Conservation (phyloP, 1,139 yeast species). For the Kazachstania sp. region DNA sequence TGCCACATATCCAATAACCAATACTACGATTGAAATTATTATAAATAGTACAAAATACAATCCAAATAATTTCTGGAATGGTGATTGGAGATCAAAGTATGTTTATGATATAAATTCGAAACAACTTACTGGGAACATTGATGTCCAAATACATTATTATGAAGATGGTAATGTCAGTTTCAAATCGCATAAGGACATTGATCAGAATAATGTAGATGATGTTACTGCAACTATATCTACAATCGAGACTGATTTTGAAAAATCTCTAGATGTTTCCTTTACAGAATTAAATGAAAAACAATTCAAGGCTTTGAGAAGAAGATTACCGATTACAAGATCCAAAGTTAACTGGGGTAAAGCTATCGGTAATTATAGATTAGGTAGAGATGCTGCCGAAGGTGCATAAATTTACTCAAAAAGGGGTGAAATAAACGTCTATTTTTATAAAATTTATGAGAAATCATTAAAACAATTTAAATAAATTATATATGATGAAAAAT, state of each 20-base stretch:
- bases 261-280: slow-evolving; percentile 54
- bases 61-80: slow-evolving; percentile 78
- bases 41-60: slow-evolving; percentile 64
- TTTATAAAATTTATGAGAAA: not conserved
- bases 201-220: slow-evolving; percentile 18
- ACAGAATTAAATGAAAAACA: slow-evolving; percentile 65
- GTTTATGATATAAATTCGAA: slow-evolving; percentile 33
- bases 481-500: slow-evolving; percentile 60
- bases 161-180: slow-evolving; percentile 94
- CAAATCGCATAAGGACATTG: slow-evolving; percentile 43
- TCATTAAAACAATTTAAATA: slow-evolving; percentile 44
- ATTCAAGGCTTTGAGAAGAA: slow-evolving; percentile 81
- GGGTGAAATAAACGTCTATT: not conserved
- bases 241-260: slow-evolving; percentile 52
- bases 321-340: slow-evolving; percentile 83
- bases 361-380: slow-evolving; percentile 80
- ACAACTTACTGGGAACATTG: slow-evolving; percentile 44
- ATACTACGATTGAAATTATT: slow-evolving; percentile 39
- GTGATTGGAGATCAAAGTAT: slow-evolving; percentile 77
- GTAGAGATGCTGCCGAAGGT: slow-evolving; percentile 62
- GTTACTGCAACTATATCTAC: slow-evolving; percentile 44
- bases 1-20: slow-evolving; percentile 33
- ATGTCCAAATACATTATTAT: slow-evolving; percentile 77
- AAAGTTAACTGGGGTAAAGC: slow-evolving; percentile 95
- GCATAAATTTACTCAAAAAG: not conserved